Conservation (phyloP, 495 filamentous ascomycete species). For the Penicillium pulvis region DNA sequence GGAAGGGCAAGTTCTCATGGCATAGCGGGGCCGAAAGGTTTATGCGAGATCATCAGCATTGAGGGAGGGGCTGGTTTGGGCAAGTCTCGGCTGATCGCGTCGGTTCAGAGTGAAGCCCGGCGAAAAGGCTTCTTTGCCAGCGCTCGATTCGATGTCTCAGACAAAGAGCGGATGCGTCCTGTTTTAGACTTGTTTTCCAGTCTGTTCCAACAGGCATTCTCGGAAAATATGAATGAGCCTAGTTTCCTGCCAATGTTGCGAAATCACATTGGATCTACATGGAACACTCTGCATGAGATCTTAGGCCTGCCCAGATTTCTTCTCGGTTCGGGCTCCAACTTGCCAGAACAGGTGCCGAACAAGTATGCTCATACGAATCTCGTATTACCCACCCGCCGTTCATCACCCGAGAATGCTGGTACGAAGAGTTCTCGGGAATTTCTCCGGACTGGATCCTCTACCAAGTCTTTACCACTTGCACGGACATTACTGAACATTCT, state of each 20-base stretch:
- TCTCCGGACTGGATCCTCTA: constrained; percentile 36
- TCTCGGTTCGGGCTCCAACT: constrained; percentile 21
- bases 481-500: constrained; percentile 71
- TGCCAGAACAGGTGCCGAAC: constrained; percentile 55
- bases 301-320: constrained; percentile 48
- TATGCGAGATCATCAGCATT: constrained; percentile 68
- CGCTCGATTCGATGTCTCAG: constrained; percentile 70
- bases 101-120: constrained; percentile 56
- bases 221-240: constrained; percentile 69
- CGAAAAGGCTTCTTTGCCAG: constrained; percentile 67
- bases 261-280: constrained; percentile 64
- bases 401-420: background rate
- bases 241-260: constrained; percentile 67
- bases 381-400: constrained; percentile 10
- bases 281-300: constrained; percentile 61
- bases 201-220: constrained; percentile 76
- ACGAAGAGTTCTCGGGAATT: constrained; percentile 9
- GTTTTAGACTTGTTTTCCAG: constrained; percentile 66
- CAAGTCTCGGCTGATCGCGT: constrained; percentile 68
- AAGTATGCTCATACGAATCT: background rate
- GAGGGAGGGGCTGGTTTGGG: constrained; percentile 66
- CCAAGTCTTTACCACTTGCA: constrained; percentile 65
- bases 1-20: constrained; percentile 16
- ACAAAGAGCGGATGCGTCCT: constrained; percentile 52
- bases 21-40: constrained; percentile 59